Evolutionary conservation across 2,329 filamentous ascomycete genomes (phyloP).

Genomic region (Raffaelea arxii): DNA sequence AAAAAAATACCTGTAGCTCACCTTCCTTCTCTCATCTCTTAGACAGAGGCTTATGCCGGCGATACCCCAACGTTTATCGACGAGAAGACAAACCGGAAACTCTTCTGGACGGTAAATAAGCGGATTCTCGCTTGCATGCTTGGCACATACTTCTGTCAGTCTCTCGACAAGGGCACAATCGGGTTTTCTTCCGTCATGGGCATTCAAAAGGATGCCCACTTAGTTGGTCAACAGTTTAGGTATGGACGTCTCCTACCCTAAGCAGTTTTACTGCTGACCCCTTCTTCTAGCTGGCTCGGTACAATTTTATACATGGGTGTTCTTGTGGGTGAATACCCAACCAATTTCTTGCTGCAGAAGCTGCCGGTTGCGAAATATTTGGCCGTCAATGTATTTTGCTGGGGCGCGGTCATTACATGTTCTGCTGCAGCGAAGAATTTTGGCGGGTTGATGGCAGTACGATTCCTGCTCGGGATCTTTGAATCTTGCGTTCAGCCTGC

Average conservation of each 20-base stretch:
- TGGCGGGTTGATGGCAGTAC: too few relatives aligned
- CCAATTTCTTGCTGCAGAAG: not conserved
- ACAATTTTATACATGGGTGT: constrained; percentile 6
- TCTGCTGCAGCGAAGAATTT: too few relatives aligned
- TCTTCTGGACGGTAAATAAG: too few relatives aligned
- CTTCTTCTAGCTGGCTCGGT: constrained; percentile 18
- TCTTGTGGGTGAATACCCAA: constrained; percentile 3
- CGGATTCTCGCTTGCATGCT: too few relatives aligned
- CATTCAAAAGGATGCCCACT: constrained; percentile 13
- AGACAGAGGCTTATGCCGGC: too few relatives aligned
- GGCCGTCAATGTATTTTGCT: constrained; percentile 42
- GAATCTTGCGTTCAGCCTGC: too few relatives aligned
- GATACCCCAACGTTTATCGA: too few relatives aligned
- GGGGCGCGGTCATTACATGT: constrained; percentile 35
- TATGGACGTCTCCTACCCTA: constrained; percentile 36
- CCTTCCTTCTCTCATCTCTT: too few relatives aligned
- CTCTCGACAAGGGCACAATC: constrained; percentile 48
- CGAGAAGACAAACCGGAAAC: too few relatives aligned
- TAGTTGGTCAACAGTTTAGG: constrained; percentile 25
- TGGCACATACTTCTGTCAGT: constrained; percentile 50
- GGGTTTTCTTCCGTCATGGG: constrained; percentile 34
- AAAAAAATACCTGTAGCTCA: too few relatives aligned
- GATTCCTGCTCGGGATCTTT: too few relatives aligned
- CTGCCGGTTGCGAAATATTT: not conserved
- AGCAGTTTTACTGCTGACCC: constrained; percentile 34